Conservation (phyloP, 495 filamentous ascomycete genomes). For the Aspergillus bridgeri region DNA sequence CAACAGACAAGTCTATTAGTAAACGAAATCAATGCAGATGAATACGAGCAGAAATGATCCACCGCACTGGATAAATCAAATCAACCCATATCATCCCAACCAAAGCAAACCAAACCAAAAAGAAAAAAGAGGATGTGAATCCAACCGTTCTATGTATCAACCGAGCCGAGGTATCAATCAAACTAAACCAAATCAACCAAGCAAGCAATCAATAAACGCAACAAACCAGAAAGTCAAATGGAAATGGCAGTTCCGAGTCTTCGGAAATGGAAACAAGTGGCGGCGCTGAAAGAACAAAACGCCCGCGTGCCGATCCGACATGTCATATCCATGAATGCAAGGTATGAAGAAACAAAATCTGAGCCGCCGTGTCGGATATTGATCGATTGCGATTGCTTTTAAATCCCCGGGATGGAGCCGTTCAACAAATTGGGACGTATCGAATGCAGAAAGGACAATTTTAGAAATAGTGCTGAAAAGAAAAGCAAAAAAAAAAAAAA, state of each 20-base stretch:
- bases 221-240: neutral
- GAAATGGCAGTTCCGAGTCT: neutral
- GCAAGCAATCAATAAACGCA: constrained; percentile 12
- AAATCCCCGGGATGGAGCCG: neutral
- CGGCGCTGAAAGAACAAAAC: neutral
- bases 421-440: neutral
- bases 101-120: constrained; percentile 8
- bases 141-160: constrained; percentile 24
- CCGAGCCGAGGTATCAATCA: constrained; percentile 21
- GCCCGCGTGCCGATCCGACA: neutral
- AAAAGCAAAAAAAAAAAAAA: constrained; percentile 12
- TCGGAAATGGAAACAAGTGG: neutral
- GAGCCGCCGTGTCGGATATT: neutral
- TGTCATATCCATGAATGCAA: neutral
- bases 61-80: neutral
- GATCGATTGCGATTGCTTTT: too few relatives aligned
- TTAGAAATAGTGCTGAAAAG: too few relatives aligned
- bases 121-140: constrained; percentile 5
- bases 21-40: neutral
- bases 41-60: neutral
- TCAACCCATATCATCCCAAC: neutral
- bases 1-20: neutral
- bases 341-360: neutral
- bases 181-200: constrained; percentile 6
- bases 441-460: constrained; percentile 6